Conservation (phyloP, 1,284 basidiomycete species). For the Marasmius oreades region DNA sequence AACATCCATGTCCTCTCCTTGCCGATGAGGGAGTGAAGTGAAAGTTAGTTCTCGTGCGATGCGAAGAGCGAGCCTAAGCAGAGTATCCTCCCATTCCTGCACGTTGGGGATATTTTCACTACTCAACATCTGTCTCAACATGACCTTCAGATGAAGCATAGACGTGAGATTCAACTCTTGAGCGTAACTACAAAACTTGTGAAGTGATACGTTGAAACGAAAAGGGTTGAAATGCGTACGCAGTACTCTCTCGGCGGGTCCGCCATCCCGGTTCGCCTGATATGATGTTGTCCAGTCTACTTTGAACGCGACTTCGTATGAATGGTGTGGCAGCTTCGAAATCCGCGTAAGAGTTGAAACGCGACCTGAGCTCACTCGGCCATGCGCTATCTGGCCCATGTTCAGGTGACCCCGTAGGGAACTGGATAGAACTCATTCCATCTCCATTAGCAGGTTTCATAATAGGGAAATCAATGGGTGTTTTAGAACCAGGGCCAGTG, state of each 20-base stretch:
- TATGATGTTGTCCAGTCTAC: slow-evolving; percentile 58
- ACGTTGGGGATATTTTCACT: slow-evolving; percentile 74
- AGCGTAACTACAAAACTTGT: slow-evolving; percentile 56
- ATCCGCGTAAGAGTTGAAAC: slow-evolving; percentile 67
- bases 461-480: slow-evolving; percentile 52
- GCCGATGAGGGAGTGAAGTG: slow-evolving; percentile 67
- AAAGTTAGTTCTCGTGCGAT: slow-evolving; percentile 78
- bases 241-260: slow-evolving; percentile 76
- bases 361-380: slow-evolving; percentile 40
- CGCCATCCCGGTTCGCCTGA: slow-evolving; percentile 72
- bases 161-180: slow-evolving; percentile 82
- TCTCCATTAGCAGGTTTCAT: slow-evolving; percentile 46
- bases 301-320: slow-evolving; percentile 78
- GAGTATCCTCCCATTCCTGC: slow-evolving; percentile 81
- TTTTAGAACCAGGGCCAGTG: slow-evolving; percentile 42
- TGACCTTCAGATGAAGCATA: slow-evolving; percentile 82
- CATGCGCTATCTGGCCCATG: slow-evolving; percentile 56
- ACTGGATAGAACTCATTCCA: slow-evolving; percentile 71
- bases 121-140: slow-evolving; percentile 87
- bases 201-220: background rate
- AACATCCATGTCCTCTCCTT: slow-evolving; percentile 93
- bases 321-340: slow-evolving; percentile 69
- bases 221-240: slow-evolving; percentile 43
- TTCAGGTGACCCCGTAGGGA: slow-evolving; percentile 76
- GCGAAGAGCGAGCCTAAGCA: slow-evolving; percentile 76